Percentiles rank a stretch among this genome's conserved stretches.
Evolutionary conservation across 306 rosid species (phyloP).

Genomic region (Hippophae gyantsensis): DNA sequence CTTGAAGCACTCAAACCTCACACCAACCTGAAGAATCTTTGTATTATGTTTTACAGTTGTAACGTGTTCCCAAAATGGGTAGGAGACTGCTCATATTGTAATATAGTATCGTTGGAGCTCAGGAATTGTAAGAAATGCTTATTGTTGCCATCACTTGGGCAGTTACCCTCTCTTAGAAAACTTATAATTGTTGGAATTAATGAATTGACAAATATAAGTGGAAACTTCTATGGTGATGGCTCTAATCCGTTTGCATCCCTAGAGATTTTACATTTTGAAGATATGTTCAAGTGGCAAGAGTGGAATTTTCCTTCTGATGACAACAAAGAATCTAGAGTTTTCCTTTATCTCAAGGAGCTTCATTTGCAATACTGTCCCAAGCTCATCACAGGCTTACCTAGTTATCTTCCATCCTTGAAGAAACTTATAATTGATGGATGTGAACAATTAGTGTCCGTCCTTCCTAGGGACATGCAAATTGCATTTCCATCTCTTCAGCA

Average conservation of each 20-base stretch:
- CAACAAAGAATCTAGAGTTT: background rate
- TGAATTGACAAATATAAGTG: background rate
- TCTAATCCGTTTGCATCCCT: background rate
- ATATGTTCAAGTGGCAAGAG: background rate
- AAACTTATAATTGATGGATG: background rate
- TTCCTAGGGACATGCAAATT: background rate
- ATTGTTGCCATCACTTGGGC: slow-evolving; percentile 7
- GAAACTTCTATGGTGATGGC: background rate
- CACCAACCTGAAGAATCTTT: background rate
- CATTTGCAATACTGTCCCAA: background rate
- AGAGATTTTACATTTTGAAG: background rate
- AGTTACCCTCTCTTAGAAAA: slow-evolving; percentile 8
- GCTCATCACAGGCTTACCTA: background rate
- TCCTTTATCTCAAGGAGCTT: background rate
- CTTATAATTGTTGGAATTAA: slow-evolving; percentile 1
- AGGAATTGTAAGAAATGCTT: background rate
- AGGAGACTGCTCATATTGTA: background rate
- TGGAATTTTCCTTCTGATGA: background rate
- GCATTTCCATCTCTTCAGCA: too few species aligned
- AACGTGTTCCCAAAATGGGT: slow-evolving; percentile 2
- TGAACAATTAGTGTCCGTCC: background rate
- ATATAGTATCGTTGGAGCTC: background rate
- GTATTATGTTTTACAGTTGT: background rate
- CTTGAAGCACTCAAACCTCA: slow-evolving; percentile 3
- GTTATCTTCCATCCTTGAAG: background rate